Percentiles rank a stretch among this genome's conserved stretches.
phyloP scores from a whole-genome alignment of 257 asterid genomes.

The Nicotiana paniculata region DNA sequence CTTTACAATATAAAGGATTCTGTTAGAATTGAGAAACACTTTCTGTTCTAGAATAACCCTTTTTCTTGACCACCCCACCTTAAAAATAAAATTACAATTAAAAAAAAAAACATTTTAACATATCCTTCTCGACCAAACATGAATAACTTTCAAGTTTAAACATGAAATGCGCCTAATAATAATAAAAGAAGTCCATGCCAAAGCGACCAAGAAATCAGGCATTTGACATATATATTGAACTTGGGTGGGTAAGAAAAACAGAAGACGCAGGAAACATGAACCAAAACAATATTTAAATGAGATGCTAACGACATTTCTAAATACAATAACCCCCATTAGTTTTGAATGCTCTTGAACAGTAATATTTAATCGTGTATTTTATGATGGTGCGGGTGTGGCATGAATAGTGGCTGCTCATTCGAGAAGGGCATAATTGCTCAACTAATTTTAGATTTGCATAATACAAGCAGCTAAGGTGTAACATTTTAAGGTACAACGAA shows the following conservation, averaged over 20 bases:
- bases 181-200: not conserved
- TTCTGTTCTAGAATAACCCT: too few species aligned
- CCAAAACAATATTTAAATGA: not conserved
- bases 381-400: not conserved
- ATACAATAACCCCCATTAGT: not conserved
- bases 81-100: too few species aligned
- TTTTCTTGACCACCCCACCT: too few species aligned
- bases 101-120: too few species aligned
- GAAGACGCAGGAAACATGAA: not conserved
- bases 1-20: not conserved
- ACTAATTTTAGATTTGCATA: not conserved
- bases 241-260: not conserved
- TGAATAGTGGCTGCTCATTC: not conserved
- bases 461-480: not conserved
- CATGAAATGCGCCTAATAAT: not conserved
- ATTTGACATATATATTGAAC: not conserved
- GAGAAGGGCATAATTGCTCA: not conserved
- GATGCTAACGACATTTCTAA: not conserved
- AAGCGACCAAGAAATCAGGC: not conserved
- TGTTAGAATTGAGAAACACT: not conserved
- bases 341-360: not conserved
- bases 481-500: too few species aligned
- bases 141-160: not conserved
- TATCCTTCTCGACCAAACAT: not conserved
- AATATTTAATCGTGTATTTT: not conserved